Percentiles rank a stretch among this genome's conserved stretches.
phyloP scores from a whole-genome alignment of 768 basidiomycete genomes.

The Suillus paluster region DNA sequence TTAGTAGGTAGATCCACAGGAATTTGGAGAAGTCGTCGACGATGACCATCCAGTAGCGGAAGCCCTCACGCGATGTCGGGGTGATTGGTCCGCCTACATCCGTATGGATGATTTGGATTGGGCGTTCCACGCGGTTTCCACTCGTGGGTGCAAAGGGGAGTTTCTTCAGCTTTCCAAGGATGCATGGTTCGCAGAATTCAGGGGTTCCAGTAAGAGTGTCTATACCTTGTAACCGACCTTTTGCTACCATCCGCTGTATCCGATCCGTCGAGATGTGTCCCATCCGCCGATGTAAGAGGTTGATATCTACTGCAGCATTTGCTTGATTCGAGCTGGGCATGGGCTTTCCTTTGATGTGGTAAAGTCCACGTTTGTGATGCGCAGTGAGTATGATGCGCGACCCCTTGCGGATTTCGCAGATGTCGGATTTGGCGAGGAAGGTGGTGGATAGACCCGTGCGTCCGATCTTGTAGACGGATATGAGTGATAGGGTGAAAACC shows the following conservation, averaged over 20 bases:
- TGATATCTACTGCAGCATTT: conserved; percentile 15
- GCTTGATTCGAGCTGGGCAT: conserved; percentile 6
- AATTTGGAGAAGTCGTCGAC: conserved; percentile 15
- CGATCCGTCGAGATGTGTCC: conserved; percentile 15
- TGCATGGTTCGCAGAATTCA: conserved; percentile 22
- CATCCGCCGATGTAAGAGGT: conserved; percentile 18
- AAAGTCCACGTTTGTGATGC: not conserved
- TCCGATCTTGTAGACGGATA: no score
- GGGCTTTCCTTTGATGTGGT: conserved; percentile 10
- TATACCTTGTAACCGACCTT: conserved; percentile 13
- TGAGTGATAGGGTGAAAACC: no score
- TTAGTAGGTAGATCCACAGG: conserved; percentile 12
- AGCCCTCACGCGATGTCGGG: conserved; percentile 8
- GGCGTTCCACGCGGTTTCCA: not conserved
- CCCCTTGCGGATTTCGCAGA: no score
- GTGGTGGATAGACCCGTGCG: no score
- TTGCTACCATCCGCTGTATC: conserved; percentile 16
- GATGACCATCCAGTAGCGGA: conserved; percentile 20
- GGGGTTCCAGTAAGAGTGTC: conserved; percentile 15
- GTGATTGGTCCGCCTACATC: conserved; percentile 23
- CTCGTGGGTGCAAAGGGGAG: conserved; percentile 3
- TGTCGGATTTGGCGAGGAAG: no score
- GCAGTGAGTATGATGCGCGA: no score
- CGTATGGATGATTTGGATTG: conserved; percentile 17
- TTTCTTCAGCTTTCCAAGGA: conserved; percentile 22